These are phyloP conservation scores for Cladophialophora immunda DNA, from an alignment of 2,329 filamentous ascomycete species.

Conservation along the genomic window DNA sequence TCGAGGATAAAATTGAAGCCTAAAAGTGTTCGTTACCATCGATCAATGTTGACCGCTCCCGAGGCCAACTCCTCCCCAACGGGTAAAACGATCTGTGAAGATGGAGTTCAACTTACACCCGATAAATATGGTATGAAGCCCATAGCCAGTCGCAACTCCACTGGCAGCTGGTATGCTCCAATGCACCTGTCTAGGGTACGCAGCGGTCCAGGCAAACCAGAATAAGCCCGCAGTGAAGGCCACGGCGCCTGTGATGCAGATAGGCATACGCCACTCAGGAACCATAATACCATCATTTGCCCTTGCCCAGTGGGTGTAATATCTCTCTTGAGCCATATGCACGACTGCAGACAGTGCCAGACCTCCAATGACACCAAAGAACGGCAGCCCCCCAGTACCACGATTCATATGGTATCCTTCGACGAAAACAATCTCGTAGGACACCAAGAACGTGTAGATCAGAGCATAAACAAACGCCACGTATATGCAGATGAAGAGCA, in stretches of 20 bases:
- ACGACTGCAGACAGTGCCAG: background rate
- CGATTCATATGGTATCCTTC: slow-evolving; percentile 57
- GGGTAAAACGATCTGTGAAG: background rate
- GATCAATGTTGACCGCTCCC: background rate
- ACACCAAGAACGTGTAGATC: slow-evolving; percentile 51
- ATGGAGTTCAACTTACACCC: background rate
- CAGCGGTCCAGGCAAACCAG: slow-evolving; percentile 73
- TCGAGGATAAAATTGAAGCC: slow-evolving; percentile 65
- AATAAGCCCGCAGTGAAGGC: slow-evolving; percentile 70
- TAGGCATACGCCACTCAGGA: background rate
- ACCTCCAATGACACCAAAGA: background rate
- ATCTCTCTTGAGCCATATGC: background rate
- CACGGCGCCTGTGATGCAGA: slow-evolving; percentile 64
- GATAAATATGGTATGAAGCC: slow-evolving; percentile 56
- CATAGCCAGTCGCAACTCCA: slow-evolving; percentile 63
- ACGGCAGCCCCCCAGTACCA: slow-evolving; percentile 43
- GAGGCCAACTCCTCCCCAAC: background rate
- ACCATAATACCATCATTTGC: background rate
- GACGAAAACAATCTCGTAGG: slow-evolving; percentile 61
- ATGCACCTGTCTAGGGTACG: slow-evolving; percentile 58
- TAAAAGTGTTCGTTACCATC: background rate
- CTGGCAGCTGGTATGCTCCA: slow-evolving; percentile 61
- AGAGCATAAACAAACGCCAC: slow-evolving; percentile 44
- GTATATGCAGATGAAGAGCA: slow-evolving; percentile 43
- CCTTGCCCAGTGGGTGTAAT: background rate